Evolutionary conservation across 2,329 filamentous ascomycete genomes (phyloP).

Genomic region (Pseudonectria buxi): DNA sequence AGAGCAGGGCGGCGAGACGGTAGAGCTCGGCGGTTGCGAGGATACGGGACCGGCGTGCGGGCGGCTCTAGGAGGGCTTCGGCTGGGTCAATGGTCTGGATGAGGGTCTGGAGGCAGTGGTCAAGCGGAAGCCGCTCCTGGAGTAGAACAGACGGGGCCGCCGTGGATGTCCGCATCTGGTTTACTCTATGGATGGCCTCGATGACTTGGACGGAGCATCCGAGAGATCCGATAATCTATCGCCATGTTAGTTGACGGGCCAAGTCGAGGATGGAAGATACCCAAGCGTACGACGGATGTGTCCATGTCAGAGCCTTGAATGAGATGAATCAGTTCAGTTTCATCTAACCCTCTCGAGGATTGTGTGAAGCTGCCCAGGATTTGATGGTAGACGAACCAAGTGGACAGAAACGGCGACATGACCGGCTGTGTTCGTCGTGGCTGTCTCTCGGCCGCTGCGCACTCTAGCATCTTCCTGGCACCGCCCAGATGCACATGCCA

Average conservation of each 20-base stretch:
- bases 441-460: too few species aligned
- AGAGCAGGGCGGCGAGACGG: constrained; percentile 40
- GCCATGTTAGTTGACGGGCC: neutral
- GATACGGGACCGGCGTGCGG: constrained; percentile 25
- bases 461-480: constrained; percentile 30
- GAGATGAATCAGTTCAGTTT: constrained; percentile 5
- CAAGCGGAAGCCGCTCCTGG: constrained; percentile 9
- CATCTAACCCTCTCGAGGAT: constrained; percentile 12
- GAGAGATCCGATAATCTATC: constrained; percentile 39
- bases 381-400: constrained; percentile 43
- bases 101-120: constrained; percentile 5
- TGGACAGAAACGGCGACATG: constrained; percentile 32
- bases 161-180: constrained; percentile 24
- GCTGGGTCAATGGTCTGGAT: constrained; percentile 6
- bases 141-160: constrained; percentile 10
- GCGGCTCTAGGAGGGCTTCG: constrained; percentile 3
- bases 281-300: constrained; percentile 3
- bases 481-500: constrained; percentile 40
- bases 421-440: too few species aligned
- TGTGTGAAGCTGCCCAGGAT: constrained; percentile 38
- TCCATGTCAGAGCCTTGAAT: constrained; percentile 4
- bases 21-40: constrained; percentile 43
- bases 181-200: constrained; percentile 36
- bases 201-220: constrained; percentile 42
- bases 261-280: neutral